Evolutionary conservation across 202 grass and related monocot species (phyloP), one percentile per base, ranked within the genome.

Genomic region (Elaeis oleifera): DNA sequence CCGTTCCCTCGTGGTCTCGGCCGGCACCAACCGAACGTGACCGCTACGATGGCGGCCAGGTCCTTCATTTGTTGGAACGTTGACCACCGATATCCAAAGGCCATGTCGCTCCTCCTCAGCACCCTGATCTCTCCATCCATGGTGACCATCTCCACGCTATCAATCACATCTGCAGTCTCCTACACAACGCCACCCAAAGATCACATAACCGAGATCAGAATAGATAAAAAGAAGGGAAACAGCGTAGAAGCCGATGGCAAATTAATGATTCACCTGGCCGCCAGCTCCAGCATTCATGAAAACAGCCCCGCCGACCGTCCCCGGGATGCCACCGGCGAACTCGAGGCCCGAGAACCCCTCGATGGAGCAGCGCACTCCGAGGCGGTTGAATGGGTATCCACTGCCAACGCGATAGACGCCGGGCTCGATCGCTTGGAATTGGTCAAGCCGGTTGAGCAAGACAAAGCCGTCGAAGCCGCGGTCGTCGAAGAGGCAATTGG

Each of bases 401-500:
- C 66, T 58, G 6, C 66, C 66, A 5, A 69, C 53, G 19, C 52
- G 32, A 53, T 69, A 69, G n/a, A 69, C 66, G 4, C 66, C 66
- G 2, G 29, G 53, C 28, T 69, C 66, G 4, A 57, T n/a, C 28
- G 39, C 53, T 26, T 69, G 28, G 18, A 57, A 53, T 6, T 69
- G 66, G 19, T 22, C 53, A 15, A 58, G 26, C 18, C 66, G 66
- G 66, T 57, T 69, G 4, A 44, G 28, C 18, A 69, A 8, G 7
- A 69, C 66, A 6, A 69, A 36, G 4, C 65, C 65, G 52, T 69
- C 65, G 52, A 69, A 57, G 53, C 66, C 66, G 18, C 50, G 29
- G 53, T 69, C 66, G 16, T 69, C 66, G 52, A 69, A 69, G 53
- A 69, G 66, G 53, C 66, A 69, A n/a, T 69, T 69, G 13, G 66